A percentile compares a stretch with the other conserved stretches of the same genome.
Evolutionary conservation across 2,329 filamentous ascomycete species (phyloP).

Genomic region (Clonostachys rosea): DNA sequence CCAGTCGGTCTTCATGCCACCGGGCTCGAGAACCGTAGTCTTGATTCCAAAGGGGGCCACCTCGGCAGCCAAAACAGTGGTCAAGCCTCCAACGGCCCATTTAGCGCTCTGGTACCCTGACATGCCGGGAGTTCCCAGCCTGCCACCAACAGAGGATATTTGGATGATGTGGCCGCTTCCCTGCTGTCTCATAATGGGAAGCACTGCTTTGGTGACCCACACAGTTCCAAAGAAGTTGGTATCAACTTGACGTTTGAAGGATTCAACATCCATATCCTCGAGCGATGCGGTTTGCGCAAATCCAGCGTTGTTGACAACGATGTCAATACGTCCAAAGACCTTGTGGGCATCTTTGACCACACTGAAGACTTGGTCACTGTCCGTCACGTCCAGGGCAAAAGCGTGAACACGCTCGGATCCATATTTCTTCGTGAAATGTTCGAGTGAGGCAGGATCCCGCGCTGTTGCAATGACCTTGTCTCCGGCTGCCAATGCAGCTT

Average conservation of each 20-base stretch:
- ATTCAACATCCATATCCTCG: slow-evolving; percentile 41
- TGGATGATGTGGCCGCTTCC: slow-evolving; percentile 27
- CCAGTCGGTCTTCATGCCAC: slow-evolving; percentile 34
- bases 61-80: slow-evolving; percentile 26
- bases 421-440: slow-evolving; percentile 26
- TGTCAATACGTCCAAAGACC: slow-evolving; percentile 51
- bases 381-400: slow-evolving; percentile 48
- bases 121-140: slow-evolving; percentile 22
- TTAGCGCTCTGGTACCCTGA: slow-evolving; percentile 30
- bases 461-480: slow-evolving; percentile 40
- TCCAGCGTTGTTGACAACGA: slow-evolving; percentile 58
- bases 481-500: slow-evolving; percentile 27
- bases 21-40: slow-evolving; percentile 30
- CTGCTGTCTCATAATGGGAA: slow-evolving; percentile 24
- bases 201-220: slow-evolving; percentile 39
- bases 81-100: slow-evolving; percentile 31
- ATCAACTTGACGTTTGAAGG: slow-evolving; percentile 49
- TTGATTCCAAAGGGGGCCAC: slow-evolving; percentile 28
- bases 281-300: slow-evolving; percentile 49
- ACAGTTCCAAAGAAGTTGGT: slow-evolving; percentile 56
- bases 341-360: slow-evolving; percentile 28
- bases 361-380: slow-evolving; percentile 29
- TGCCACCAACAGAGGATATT: slow-evolving; percentile 29
- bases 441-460: slow-evolving; percentile 26
- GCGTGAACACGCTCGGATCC: slow-evolving; percentile 37